Evolutionary conservation across 768 basidiomycete genomes (phyloP).

Genomic region (Sarcodon sp.): DNA sequence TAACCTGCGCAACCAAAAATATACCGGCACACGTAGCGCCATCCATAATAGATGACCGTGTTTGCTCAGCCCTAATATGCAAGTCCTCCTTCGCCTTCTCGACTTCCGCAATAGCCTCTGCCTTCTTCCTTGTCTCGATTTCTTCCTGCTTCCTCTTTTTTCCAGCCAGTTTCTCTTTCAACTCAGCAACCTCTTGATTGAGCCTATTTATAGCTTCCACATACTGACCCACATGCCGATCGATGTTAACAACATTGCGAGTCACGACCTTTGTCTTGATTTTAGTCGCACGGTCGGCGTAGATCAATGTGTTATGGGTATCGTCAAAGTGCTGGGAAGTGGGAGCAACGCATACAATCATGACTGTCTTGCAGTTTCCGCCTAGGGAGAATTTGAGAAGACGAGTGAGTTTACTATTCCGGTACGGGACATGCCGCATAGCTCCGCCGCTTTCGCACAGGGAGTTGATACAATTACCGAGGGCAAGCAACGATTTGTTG

Average conservation of each 20-base stretch:
- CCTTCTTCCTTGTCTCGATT: slow-evolving; percentile 48
- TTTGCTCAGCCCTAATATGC: slow-evolving; percentile 58
- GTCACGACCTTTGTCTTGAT: slow-evolving; percentile 98
- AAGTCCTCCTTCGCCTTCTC: slow-evolving; percentile 66
- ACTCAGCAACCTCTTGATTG: slow-evolving; percentile 69
- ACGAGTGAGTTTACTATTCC: slow-evolving; percentile 97
- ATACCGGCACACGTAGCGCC: slow-evolving; percentile 67
- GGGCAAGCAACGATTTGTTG: slow-evolving; percentile 94
- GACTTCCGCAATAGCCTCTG: slow-evolving; percentile 62
- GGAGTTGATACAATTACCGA: slow-evolving; percentile 98
- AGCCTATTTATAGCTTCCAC: slow-evolving; percentile 89
- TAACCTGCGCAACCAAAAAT: slow-evolving; percentile 55
- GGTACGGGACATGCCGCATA: slow-evolving; percentile 85
- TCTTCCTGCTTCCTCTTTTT: slow-evolving; percentile 53
- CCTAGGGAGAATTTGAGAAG: slow-evolving; percentile 96
- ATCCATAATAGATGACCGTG: slow-evolving; percentile 55
- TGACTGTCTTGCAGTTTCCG: slow-evolving; percentile 98
- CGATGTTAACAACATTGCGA: slow-evolving; percentile 66
- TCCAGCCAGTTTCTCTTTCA: slow-evolving; percentile 76
- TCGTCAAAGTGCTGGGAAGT: slow-evolving; percentile 96
- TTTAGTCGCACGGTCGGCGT: slow-evolving; percentile 95
- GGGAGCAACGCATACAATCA: slow-evolving; percentile 97
- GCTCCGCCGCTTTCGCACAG: slow-evolving; percentile 90
- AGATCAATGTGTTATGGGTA: slow-evolving; percentile 95
- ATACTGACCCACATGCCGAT: slow-evolving; percentile 91